These are phyloP conservation scores for Phaseolus lunatus DNA, from an alignment of 306 rosid genomes.

Conservation along the genomic window DNA sequence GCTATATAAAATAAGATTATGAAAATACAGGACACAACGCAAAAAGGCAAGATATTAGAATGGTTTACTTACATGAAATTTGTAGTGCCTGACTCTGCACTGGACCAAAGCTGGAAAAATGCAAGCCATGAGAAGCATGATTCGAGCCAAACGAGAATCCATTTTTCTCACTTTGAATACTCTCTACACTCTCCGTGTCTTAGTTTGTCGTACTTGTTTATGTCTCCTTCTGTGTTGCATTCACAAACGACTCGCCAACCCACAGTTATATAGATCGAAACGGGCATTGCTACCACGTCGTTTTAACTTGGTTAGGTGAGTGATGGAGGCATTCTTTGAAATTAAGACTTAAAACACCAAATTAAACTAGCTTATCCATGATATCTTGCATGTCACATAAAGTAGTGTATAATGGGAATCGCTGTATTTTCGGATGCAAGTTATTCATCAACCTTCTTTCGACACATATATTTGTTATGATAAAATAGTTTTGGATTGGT, in stretches of 20 bases:
- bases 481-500: not conserved
- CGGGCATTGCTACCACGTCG: slow-evolving; percentile 71
- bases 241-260: slow-evolving; percentile 56
- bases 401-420: slow-evolving; percentile 46
- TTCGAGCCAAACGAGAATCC: slow-evolving; percentile 56
- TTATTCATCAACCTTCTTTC: slow-evolving; percentile 38
- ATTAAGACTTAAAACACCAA: slow-evolving; percentile 51
- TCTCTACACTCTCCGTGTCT: not conserved
- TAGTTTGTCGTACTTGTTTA: slow-evolving; percentile 20
- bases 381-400: slow-evolving; percentile 79
- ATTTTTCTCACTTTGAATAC: slow-evolving; percentile 43
- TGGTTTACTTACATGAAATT: slow-evolving; percentile 70
- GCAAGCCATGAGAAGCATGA: slow-evolving; percentile 60
- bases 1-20: not conserved
- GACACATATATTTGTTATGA: slow-evolving; percentile 14
- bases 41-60: not conserved
- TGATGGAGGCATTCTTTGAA: slow-evolving; percentile 53
- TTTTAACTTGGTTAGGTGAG: slow-evolving; percentile 84
- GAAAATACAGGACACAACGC: not conserved
- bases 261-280: slow-evolving; percentile 61
- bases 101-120: slow-evolving; percentile 76
- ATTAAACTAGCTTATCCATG: slow-evolving; percentile 13
- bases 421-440: slow-evolving; percentile 35
- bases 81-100: slow-evolving; percentile 77
- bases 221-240: slow-evolving; percentile 39